phyloP scores from a whole-genome alignment of 345 rosid species.

The Murraya koenigii region DNA sequence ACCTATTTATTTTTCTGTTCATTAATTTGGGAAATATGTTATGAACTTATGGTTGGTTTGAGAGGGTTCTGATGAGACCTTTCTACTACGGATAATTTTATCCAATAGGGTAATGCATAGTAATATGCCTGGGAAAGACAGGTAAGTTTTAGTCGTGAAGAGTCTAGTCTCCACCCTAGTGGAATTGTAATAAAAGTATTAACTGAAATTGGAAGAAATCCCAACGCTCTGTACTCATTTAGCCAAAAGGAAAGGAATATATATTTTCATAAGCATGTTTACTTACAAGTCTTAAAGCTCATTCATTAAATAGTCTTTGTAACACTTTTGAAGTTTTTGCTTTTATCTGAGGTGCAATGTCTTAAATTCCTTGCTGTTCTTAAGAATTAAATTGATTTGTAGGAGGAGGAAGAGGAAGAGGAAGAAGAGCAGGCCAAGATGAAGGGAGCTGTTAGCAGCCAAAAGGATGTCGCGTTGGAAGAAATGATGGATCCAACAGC shows the following conservation, averaged over 20 bases:
- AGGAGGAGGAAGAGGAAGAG: constrained; percentile 92
- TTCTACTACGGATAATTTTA: not conserved
- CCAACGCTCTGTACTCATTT: not conserved
- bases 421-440: constrained; percentile 85
- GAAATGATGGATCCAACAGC: constrained; percentile 70
- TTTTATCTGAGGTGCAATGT: not conserved
- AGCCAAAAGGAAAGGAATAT: not conserved
- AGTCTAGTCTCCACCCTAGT: not conserved
- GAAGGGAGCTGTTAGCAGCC: constrained; percentile 62
- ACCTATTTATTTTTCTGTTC: not conserved
- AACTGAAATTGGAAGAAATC: constrained; percentile 10
- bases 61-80: not conserved
- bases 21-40: not conserved
- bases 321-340: not conserved
- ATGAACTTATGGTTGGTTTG: not conserved
- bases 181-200: constrained; percentile 6
- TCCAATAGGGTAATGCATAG: not conserved
- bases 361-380: not conserved
- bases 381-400: constrained; percentile 16
- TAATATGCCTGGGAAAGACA: not conserved
- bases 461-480: constrained; percentile 79
- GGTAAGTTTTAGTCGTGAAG: not conserved
- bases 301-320: not conserved
- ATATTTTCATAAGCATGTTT: not conserved
- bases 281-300: not conserved